Evolutionary conservation across 345 rosid genomes (phyloP).

Genomic region (Trapa incisa): DNA sequence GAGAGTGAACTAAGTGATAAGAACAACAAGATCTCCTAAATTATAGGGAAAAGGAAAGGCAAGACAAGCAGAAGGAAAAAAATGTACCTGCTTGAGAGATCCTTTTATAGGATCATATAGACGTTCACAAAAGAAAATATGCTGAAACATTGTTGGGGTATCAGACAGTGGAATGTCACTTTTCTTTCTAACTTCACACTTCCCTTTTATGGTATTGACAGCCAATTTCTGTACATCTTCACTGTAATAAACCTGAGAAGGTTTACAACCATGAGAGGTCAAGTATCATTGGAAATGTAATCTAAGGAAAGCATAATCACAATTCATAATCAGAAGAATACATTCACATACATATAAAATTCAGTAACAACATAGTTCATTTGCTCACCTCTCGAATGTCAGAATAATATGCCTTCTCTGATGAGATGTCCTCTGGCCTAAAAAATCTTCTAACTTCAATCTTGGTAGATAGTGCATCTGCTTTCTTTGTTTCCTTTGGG

Average conservation of each 20-base stretch:
- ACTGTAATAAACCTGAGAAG: constrained; percentile 62
- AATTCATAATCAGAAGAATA: neutral
- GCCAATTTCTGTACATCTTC: constrained; percentile 30
- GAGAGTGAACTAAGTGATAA: neutral
- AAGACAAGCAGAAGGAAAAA: neutral
- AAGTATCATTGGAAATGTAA: neutral
- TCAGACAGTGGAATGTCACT: constrained; percentile 35
- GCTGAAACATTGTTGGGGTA: constrained; percentile 39
- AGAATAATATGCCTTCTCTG: constrained; percentile 51
- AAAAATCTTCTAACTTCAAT: constrained; percentile 42
- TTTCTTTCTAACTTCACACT: constrained; percentile 79
- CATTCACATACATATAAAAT: neutral
- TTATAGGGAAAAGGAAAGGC: neutral
- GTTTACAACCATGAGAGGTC: neutral
- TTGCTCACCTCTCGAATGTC: constrained; percentile 46
- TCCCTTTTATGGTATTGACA: constrained; percentile 44
- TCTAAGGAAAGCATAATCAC: neutral
- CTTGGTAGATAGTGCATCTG: constrained; percentile 20
- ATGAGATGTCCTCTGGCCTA: constrained; percentile 59
- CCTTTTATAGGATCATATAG: constrained; percentile 60
- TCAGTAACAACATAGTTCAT: neutral
- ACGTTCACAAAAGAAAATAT: constrained; percentile 75
- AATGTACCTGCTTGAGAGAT: constrained; percentile 55
- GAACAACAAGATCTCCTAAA: neutral
- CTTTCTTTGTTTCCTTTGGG: constrained; percentile 19